phyloP scores from a whole-genome alignment of 2,329 filamentous ascomycete genomes.

The Cladobotryum mycophilum region DNA sequence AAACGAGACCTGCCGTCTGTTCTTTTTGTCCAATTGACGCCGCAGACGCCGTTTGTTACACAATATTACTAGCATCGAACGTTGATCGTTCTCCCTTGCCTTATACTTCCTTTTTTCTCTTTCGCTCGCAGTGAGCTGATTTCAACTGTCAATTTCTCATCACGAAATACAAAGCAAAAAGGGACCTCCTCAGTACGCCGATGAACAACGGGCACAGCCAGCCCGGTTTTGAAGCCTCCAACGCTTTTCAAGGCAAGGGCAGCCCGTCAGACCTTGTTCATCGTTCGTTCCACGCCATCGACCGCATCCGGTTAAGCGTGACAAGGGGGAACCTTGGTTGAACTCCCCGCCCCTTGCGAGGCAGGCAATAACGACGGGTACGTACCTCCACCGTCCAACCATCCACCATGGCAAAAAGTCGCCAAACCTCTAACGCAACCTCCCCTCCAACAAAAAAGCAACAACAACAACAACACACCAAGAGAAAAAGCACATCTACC shows the following conservation, averaged over 20 bases:
- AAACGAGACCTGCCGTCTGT: too few species aligned
- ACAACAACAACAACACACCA: neutral
- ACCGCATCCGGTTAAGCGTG: constrained; percentile 3
- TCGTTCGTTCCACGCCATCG: neutral
- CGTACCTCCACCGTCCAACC: too few species aligned
- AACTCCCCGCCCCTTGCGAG: constrained; percentile 8
- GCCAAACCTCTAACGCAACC: constrained; percentile 10
- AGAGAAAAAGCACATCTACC: neutral
- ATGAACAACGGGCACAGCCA: too few species aligned
- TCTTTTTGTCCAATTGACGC: too few species aligned
- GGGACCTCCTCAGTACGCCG: neutral
- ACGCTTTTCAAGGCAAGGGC: neutral
- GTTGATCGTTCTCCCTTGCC: neutral
- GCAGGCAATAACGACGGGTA: too few species aligned
- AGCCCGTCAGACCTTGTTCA: constrained; percentile 1
- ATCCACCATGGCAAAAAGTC: too few species aligned
- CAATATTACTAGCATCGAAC: neutral
- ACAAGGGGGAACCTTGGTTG: constrained; percentile 3
- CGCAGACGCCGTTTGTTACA: constrained; percentile 1
- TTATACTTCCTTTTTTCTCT: neutral
- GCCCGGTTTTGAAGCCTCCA: too few species aligned
- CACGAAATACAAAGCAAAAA: neutral
- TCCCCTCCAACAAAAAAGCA: constrained; percentile 8
- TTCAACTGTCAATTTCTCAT: neutral
- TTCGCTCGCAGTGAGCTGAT: neutral